Evolutionary conservation across 805 yeast genomes (phyloP), one percentile per base, ranked within the genome.

Genomic region (Yamadazyma ubonensis): DNA sequence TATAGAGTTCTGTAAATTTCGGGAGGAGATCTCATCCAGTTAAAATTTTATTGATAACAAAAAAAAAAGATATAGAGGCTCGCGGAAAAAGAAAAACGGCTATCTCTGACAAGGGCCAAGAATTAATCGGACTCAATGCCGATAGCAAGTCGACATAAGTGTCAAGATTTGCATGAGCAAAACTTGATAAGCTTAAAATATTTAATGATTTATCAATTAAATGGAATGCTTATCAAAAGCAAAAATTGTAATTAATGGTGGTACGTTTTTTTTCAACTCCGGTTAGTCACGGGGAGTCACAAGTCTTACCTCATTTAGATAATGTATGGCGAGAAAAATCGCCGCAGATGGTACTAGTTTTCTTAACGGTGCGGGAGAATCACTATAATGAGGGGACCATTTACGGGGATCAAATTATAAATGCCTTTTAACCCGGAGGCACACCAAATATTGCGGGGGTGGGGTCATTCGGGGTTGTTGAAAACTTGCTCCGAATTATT

Each of bases 21-120:
- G 31, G 25, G 38, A 26, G 32, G 29, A 34, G 38, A 34, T 25
- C 27, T 33, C 27, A 33, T 27, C 22, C 27, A 28, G 38, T 26
- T 21, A 27, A 17, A 29, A 29, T 29, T 29, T 29, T 26, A 20
- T 18, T 31, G 34, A 31, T 31, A 31, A 31, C 34, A 15, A 16
- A 27, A 23, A 33, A 33, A 33, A 31, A 29, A 12, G 12, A 10
- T 31, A 10, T 11, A 10, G 27, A 12, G 16, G 12, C 25, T 12
- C 27, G 27, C 26, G 27, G 22, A 19, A 19, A 31, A 21, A 32
- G 12, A 16, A 27, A 27, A 27, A 27, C 30, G 30, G 30, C 30
- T 27, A 27, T 12, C 30, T n/a, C 26, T 23, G 26, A 23, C 6
- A 23, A 23, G 26, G 7, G 26, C 26, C 26, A 23, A 23, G 26